phyloP scores from a whole-genome alignment of 2,329 filamentous ascomycete genomes.

The Calonectria pseudoreteaudii region DNA sequence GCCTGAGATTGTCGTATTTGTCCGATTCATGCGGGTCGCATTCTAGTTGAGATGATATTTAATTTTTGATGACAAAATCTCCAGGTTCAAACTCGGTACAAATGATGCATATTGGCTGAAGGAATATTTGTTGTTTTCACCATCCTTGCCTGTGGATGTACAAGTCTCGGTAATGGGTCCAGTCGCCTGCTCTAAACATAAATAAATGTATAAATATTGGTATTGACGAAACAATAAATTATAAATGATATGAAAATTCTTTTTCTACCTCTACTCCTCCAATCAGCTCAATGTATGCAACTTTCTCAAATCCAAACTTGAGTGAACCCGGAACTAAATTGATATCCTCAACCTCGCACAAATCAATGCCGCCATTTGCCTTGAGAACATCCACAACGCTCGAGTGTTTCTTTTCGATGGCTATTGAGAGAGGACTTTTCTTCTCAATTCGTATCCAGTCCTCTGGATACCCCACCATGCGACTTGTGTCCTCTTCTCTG shows the following conservation, averaged over 20 bases:
- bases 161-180: too few species aligned
- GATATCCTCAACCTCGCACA: background rate
- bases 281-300: background rate
- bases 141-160: too few species aligned
- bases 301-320: background rate
- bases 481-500: background rate
- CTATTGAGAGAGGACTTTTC: background rate
- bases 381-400: background rate
- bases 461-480: background rate
- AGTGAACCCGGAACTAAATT: background rate
- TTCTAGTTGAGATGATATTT: background rate
- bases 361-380: too few species aligned
- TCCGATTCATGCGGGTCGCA: background rate
- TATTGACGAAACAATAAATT: too few species aligned
- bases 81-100: background rate
- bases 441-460: background rate
- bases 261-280: background rate
- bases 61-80: background rate
- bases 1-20: background rate
- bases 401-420: background rate
- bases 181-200: too few species aligned
- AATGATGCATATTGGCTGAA: too few species aligned
- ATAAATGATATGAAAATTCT: too few species aligned
- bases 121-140: too few species aligned
- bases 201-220: too few species aligned